These are phyloP conservation scores for Trematosphaeria pertusa DNA, from an alignment of 2,329 filamentous ascomycete genomes.

Conservation along the genomic window DNA sequence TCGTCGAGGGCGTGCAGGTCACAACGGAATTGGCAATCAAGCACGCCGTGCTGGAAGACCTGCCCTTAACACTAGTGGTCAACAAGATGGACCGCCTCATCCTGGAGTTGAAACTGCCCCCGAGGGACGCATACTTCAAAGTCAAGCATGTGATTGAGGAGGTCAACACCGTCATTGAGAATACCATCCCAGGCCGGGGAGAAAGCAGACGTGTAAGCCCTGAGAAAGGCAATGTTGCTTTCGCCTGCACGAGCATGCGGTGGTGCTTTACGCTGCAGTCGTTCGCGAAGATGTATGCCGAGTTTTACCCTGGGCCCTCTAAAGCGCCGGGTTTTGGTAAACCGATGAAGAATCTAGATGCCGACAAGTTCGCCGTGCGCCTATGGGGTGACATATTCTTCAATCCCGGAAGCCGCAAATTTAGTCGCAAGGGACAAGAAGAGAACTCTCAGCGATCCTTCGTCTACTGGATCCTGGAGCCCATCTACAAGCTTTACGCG, in stretches of 20 bases:
- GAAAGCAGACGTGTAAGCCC: slow-evolving; percentile 84
- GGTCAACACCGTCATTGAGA: slow-evolving; percentile 95
- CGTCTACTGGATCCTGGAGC: slow-evolving; percentile 92
- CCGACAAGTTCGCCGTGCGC: slow-evolving; percentile 80
- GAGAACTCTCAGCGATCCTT: slow-evolving; percentile 84
- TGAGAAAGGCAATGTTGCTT: slow-evolving; percentile 97
- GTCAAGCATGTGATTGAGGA: slow-evolving; percentile 98
- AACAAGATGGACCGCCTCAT: slow-evolving; percentile 99
- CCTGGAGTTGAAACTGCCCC: slow-evolving; percentile 90
- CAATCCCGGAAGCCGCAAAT: slow-evolving; percentile 88
- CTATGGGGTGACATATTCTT: slow-evolving; percentile 98
- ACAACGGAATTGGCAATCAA: slow-evolving; percentile 98
- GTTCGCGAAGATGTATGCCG: slow-evolving; percentile 95
- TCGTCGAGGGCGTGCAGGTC: slow-evolving; percentile 98
- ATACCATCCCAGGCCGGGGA: slow-evolving; percentile 80
- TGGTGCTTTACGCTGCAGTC: slow-evolving; percentile 97
- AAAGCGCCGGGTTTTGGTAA: slow-evolving; percentile 43
- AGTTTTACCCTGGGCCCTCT: slow-evolving; percentile 73
- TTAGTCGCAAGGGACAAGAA: slow-evolving; percentile 86
- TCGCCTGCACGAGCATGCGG: slow-evolving; percentile 89
- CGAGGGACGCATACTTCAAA: slow-evolving; percentile 97
- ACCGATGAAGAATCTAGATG: slow-evolving; percentile 63
- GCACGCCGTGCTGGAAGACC: slow-evolving; percentile 87
- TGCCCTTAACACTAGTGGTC: slow-evolving; percentile 87
- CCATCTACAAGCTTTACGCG: slow-evolving; percentile 96